These are phyloP conservation scores for Neophaeococcomyces aloes DNA, from an alignment of 2,329 filamentous ascomycete species.

Conservation along the genomic window DNA sequence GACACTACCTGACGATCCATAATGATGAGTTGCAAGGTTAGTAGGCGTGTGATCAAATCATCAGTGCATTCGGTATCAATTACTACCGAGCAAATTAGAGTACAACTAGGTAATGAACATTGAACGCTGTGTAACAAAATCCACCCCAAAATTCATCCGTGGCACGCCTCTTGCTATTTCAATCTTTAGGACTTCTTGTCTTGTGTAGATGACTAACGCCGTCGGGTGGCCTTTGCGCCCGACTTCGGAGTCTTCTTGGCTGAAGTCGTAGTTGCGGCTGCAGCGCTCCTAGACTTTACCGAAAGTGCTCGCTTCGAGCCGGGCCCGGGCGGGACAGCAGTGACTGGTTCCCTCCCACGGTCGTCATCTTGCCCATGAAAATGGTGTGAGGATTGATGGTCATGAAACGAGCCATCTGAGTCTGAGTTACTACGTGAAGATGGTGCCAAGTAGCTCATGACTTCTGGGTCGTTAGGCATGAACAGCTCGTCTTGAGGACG, in stretches of 20 bases:
- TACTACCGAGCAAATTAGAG: no score
- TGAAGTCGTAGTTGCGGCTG: constrained; percentile 8
- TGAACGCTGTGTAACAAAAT: no score
- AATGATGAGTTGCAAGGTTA: no score
- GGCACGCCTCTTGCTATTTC: no score
- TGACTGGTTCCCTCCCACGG: constrained; percentile 14
- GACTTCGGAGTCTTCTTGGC: constrained; percentile 5
- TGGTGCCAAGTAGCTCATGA: constrained; percentile 16
- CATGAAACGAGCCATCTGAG: constrained; percentile 15
- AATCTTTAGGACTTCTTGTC: no score
- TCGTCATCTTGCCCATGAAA: constrained; percentile 13
- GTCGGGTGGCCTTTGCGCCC: constrained; percentile 1
- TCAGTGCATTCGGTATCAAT: no score
- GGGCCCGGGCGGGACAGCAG: constrained; percentile 16
- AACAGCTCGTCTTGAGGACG: constrained; percentile 20
- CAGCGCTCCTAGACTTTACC: constrained; percentile 20
- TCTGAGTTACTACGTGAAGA: constrained; percentile 9
- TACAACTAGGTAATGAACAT: no score
- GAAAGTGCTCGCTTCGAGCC: constrained; percentile 11
- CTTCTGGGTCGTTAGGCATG: constrained; percentile 14
- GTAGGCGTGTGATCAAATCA: no score
- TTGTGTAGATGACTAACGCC: no score
- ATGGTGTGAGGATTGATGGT: constrained; percentile 8
- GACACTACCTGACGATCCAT: no score
- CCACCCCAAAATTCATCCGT: no score